These are phyloP conservation scores for Sclerotinia trifoliorum DNA, from an alignment of 2,329 filamentous ascomycete species.

Conservation along the genomic window DNA sequence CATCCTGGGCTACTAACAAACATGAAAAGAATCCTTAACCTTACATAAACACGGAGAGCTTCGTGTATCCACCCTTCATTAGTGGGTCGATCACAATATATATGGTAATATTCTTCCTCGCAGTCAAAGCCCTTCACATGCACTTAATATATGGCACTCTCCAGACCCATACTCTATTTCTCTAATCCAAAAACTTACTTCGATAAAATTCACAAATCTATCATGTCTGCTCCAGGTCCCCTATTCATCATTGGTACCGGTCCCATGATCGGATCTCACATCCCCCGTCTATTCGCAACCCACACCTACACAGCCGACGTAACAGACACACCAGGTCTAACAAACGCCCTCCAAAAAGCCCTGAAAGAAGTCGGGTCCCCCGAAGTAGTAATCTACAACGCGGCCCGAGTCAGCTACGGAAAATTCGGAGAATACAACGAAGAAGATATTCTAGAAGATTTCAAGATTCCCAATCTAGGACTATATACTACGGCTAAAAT, in stretches of 20 bases:
- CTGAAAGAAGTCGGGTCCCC: constrained; percentile 43
- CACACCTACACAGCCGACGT: constrained; percentile 14
- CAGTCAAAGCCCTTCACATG: not conserved
- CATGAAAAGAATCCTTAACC: not conserved
- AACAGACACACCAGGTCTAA: constrained; percentile 36
- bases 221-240: constrained; percentile 19
- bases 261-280: constrained; percentile 21
- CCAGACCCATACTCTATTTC: not conserved
- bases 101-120: not conserved
- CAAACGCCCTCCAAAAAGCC: constrained; percentile 44
- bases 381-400: constrained; percentile 50
- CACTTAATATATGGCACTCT: not conserved
- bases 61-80: not conserved
- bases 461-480: constrained; percentile 50
- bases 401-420: constrained; percentile 48
- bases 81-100: not conserved
- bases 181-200: not conserved
- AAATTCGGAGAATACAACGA: constrained; percentile 45
- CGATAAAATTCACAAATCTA: not conserved
- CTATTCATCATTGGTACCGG: constrained; percentile 20
- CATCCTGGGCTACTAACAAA: not conserved
- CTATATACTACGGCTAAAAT: constrained; percentile 44
- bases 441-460: constrained; percentile 49
- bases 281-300: constrained; percentile 14
- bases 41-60: not conserved